Evolutionary conservation across 2,329 filamentous ascomycete genomes (phyloP).

Genomic region (Talaromyces rugulosus): DNA sequence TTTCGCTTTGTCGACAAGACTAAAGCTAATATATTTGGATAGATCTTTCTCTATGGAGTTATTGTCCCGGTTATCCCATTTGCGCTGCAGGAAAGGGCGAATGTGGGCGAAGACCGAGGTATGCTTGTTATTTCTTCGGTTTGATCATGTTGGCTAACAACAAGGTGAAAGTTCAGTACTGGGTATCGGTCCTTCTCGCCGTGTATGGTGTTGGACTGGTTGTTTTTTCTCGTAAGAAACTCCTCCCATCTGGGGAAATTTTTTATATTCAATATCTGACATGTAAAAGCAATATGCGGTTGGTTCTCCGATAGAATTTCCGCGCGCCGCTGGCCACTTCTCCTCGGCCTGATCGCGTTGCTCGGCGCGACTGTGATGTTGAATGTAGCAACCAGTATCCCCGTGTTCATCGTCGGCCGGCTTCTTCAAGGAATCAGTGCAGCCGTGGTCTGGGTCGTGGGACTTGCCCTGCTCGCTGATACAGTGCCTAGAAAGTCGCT

Average conservation of each 20-base stretch:
- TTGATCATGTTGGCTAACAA: background rate
- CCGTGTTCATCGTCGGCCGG: constrained; percentile 49
- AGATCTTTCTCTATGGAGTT: constrained; percentile 20
- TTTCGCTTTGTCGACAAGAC: background rate
- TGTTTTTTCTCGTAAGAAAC: constrained; percentile 10
- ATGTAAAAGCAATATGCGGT: constrained; percentile 31
- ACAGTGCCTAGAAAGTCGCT: constrained; percentile 55
- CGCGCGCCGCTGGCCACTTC: constrained; percentile 54
- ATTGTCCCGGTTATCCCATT: constrained; percentile 19
- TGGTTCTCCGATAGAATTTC: constrained; percentile 49
- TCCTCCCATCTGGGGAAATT: background rate
- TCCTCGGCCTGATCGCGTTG: constrained; percentile 52
- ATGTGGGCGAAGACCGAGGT: constrained; percentile 8
- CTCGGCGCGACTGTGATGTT: constrained; percentile 54
- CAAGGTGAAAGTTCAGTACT: constrained; percentile 12
- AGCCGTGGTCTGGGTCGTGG: constrained; percentile 58
- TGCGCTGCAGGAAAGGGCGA: constrained; percentile 13
- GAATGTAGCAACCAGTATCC: constrained; percentile 47
- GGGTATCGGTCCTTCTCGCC: constrained; percentile 18
- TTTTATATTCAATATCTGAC: background rate
- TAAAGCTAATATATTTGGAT: background rate
- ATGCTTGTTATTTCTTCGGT: background rate
- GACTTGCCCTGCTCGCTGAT: constrained; percentile 56
- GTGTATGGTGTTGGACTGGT: constrained; percentile 15
- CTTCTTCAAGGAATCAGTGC: constrained; percentile 56